Percentiles rank a stretch among this genome's conserved stretches.
phyloP scores from a whole-genome alignment of 345 rosid species.

The Arabidopsis suecica region DNA sequence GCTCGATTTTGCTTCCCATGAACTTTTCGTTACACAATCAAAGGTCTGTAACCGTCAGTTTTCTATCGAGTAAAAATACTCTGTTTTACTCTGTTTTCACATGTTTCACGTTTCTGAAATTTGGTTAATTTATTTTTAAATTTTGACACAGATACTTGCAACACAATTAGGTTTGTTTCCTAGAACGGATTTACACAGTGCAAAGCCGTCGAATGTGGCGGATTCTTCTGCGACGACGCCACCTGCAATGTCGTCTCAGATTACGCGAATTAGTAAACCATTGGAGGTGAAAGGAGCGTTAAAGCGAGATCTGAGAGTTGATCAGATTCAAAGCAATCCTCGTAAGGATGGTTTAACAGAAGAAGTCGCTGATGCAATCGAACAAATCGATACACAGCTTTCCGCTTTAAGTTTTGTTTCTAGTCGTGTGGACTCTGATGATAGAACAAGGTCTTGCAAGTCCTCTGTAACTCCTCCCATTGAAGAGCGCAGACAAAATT shows the following conservation, averaged over 20 bases:
- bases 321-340: constrained; percentile 1
- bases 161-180: constrained; percentile 41
- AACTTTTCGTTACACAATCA: constrained; percentile 45
- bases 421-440: constrained; percentile 14
- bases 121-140: neutral
- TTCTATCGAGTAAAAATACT: neutral
- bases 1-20: constrained; percentile 55
- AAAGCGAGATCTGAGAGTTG: constrained; percentile 9
- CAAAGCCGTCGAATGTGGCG: neutral
- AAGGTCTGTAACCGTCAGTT: constrained; percentile 39
- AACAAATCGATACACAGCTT: constrained; percentile 52
- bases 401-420: constrained; percentile 47
- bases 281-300: neutral
- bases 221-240: neutral
- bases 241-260: neutral
- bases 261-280: neutral
- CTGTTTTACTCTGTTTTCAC: neutral
- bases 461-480: neutral
- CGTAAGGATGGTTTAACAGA: constrained; percentile 19
- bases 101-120: neutral
- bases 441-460: constrained; percentile 1
- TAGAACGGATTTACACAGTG: neutral
- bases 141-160: constrained; percentile 49
- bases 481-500: constrained; percentile 28
- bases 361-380: constrained; percentile 48